Base-by-base conservation (phyloP, 163 green algal genomes). In the Scenedesmus sp. region DNA sequence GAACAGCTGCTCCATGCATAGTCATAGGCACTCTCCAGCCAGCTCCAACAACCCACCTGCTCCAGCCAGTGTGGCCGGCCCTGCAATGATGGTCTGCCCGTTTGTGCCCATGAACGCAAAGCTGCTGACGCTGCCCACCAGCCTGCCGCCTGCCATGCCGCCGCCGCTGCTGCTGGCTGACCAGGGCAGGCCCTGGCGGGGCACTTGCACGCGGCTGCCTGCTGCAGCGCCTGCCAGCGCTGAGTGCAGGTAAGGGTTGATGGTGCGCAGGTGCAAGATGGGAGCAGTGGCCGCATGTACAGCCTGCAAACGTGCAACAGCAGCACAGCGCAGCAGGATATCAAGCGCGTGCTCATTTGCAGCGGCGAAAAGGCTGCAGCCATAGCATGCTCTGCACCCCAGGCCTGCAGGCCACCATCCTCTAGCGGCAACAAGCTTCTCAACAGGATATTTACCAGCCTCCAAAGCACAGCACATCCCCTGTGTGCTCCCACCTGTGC, bases 51-150 rank as follows among this genome's bases (percentile, higher is more conserved):
- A 46, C 67, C 55, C 4, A 74, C 56, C 67, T 70, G 46, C 2
- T 5, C 18, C 62, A 57, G 34, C 77, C 12, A 26, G 3, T 20
- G 23, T 70, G 16, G 89, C 62, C 79, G 93, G 60, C 2, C 70
- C 81, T 13, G 92, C 86, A 59, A 94, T 20, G 18, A 95, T 59
- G 1, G 91, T 86, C 89, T 96, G 93, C 0, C 86, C 94, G 86
- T 96, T 96, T 60, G 94, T 96, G 83, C 93, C 94, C 85, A 67
- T 86, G 93, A 98, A 98, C 4, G 96, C 97, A 95, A 98, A 98
- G 13, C 96, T 95, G 91, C 95, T 97, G 64, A 96, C 93, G 70
- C 96, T 96, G 34, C 87, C 94, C 13, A 92, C 3, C 79, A 90
- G 57, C 18, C 84, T 23, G 66, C 82, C 16, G 57, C 82, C 64